Base-by-base conservation (phyloP, 495 filamentous ascomycete species). In the Alectoria sarmentosa region DNA sequence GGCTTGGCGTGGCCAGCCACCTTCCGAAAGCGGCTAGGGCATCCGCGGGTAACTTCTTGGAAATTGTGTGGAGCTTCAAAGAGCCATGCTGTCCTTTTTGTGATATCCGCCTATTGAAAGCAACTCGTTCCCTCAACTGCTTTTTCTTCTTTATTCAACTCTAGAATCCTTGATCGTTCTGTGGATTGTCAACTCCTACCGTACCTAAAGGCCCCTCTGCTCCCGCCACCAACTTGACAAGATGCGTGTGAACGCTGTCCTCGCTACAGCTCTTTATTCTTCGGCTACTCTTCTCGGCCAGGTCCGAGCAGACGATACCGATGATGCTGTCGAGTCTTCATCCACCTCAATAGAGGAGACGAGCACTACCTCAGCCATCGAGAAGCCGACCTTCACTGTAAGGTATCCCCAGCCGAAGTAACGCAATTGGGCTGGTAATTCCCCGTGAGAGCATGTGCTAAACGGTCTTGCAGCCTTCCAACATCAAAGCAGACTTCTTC, bases 401-500 rank as follows among this genome's bases (percentile, higher is more conserved):
- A 80, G 91, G 61, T 21, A 2, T 19, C 52, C 30, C 52, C 17
- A 61, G 23, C 14, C 26, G 4, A 41, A 34, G 21, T 30, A 57
- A 37, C 17, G 5, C 34, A 4, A 32, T 0, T 26, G 30, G 49
- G 37, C 30, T 23, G 38, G 26, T 32, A 13, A 3, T 28, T 30
- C n/a, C 5, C 14, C 36, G 28, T 36, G 14, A 32, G 36, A 58
- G 19, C 39, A 58, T 8, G 1, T 44, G 44, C 63, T 65, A 37
- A 32, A 42, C n/a, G n/a, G 17, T 19, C 39, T 56, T 28, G 58
- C 57, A 56, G 60, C 58, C 58, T 59, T 61, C 95, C 59, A 87
- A 81, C 62, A 78, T 98, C 72, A 90, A 98, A 77, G 95, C 89
- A 66, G 90, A 91, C 48, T 98, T 99, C 86, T 78, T 97, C 64